These are phyloP conservation scores for Talaromyces sp. DNA, from an alignment of 2,329 filamentous ascomycete species.

Conservation along the genomic window DNA sequence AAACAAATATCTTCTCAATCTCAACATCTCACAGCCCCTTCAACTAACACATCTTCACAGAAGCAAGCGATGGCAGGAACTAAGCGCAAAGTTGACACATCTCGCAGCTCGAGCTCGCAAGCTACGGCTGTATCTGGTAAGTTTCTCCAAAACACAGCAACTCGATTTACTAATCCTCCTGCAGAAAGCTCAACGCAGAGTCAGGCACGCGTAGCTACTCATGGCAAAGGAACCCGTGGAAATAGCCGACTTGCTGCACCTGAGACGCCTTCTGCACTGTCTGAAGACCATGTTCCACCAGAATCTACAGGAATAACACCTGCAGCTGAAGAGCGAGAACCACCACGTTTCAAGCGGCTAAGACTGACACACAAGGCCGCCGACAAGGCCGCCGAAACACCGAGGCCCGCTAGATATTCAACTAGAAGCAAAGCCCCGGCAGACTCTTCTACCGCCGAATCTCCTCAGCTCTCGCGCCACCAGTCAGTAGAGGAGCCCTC, in stretches of 20 bases:
- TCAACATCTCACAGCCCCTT: not conserved
- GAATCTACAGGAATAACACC: not conserved
- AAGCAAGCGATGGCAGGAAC: slow-evolving; percentile 31
- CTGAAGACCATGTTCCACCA: slow-evolving; percentile 8
- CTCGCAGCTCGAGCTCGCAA: slow-evolving; percentile 11
- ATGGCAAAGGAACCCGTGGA: not conserved
- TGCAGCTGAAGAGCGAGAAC: slow-evolving; percentile 17
- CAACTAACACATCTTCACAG: slow-evolving; percentile 5
- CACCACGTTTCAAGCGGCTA: slow-evolving; percentile 28
- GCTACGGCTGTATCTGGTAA: not conserved
- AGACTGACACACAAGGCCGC: slow-evolving; percentile 19
- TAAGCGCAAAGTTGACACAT: slow-evolving; percentile 27
- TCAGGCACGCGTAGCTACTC: not conserved
- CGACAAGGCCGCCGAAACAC: slow-evolving; percentile 24
- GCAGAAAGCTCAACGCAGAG: not conserved
- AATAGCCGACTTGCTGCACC: not conserved
- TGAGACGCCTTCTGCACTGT: not conserved
- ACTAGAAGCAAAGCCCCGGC: slow-evolving; percentile 24
- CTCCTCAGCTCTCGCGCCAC: slow-evolving; percentile 4
- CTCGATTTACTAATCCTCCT: not conserved
- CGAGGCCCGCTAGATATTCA: slow-evolving; percentile 29
- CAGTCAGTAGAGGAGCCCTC: not conserved
- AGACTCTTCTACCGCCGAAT: slow-evolving; percentile 11
- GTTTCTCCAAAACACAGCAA: not conserved
- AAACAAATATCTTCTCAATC: not conserved